Evolutionary conservation across 73 alveolate genomes (phyloP).

Genomic region (Blepharisma japonicum): DNA sequence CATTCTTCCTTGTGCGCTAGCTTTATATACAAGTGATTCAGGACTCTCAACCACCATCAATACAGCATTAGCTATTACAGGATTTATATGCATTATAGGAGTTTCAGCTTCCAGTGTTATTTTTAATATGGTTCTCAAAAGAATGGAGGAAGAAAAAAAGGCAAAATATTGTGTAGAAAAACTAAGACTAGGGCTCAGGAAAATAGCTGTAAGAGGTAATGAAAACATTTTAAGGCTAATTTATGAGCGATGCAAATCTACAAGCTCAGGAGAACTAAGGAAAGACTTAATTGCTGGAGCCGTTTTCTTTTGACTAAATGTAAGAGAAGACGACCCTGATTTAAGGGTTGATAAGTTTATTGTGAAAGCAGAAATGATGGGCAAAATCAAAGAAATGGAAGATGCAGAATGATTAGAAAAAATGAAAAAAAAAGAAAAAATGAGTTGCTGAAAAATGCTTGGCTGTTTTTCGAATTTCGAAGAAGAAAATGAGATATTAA

Average conservation of each 20-base stretch:
- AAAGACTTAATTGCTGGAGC: no score
- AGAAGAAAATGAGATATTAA: neutral
- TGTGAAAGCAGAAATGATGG: no score
- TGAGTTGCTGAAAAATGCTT: neutral
- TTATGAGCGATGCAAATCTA: neutral
- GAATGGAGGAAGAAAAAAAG: slow-evolving; percentile 8
- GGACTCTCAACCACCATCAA: neutral
- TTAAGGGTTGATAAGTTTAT: no score
- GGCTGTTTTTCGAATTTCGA: neutral
- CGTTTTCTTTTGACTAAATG: no score
- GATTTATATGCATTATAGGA: slow-evolving; percentile 4
- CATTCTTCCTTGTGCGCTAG: neutral
- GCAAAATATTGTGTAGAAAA: neutral
- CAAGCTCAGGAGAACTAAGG: no score
- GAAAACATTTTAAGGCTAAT: neutral
- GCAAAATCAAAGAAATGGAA: no score
- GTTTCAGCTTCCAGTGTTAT: neutral
- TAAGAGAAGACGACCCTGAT: no score
- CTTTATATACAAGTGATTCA: neutral
- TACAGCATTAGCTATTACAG: neutral
- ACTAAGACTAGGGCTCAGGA: neutral
- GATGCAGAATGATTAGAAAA: neutral
- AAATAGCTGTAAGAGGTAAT: neutral
- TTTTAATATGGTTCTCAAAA: neutral
- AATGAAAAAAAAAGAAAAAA: neutral